These are phyloP conservation scores for Andrographis paniculata DNA, from an alignment of 305 asterid genomes.

Conservation along the genomic window DNA sequence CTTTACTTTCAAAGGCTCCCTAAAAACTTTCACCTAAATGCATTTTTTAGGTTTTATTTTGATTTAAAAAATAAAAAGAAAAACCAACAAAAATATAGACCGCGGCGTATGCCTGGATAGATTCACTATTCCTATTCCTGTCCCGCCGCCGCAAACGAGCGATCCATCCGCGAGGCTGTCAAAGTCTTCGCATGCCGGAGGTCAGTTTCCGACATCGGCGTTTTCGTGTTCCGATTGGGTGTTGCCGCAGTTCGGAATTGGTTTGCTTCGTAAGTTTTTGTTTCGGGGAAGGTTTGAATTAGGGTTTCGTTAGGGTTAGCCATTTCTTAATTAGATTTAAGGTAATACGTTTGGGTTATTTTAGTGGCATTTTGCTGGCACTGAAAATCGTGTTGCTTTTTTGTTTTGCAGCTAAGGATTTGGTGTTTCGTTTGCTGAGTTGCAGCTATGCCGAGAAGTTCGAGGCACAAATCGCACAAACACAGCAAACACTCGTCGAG, in stretches of 20 bases:
- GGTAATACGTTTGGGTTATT: conserved; percentile 14
- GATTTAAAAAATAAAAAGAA: too few relatives aligned
- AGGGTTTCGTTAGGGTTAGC: conserved; percentile 48
- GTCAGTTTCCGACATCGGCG: conserved; percentile 19
- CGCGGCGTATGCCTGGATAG: conserved; percentile 7
- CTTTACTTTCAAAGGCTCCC: too few relatives aligned
- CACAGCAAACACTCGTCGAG: conserved; percentile 77
- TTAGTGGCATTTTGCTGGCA: conserved; percentile 4
- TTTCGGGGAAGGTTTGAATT: conserved; percentile 21
- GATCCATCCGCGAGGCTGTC: conserved; percentile 51
- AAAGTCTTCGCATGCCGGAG: conserved; percentile 25
- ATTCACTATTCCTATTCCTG: conserved; percentile 27
- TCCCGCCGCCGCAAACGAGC: conserved; percentile 44
- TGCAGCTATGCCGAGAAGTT: conserved; percentile 73
- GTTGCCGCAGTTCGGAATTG: conserved; percentile 22
- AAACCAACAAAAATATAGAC: not conserved
- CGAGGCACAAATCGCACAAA: conserved; percentile 87
- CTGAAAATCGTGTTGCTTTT: conserved; percentile 11
- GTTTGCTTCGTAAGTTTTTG: conserved; percentile 15
- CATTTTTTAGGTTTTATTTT: conserved; percentile 11
- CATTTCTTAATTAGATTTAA: conserved; percentile 9
- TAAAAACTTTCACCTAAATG: conserved; percentile 11
- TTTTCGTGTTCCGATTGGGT: conserved; percentile 19
- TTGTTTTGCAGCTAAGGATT: conserved; percentile 23
- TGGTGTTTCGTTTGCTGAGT: conserved; percentile 15